Base-by-base conservation (phyloP, 176 grass and related monocot genomes). In the Luzula sylvatica region DNA sequence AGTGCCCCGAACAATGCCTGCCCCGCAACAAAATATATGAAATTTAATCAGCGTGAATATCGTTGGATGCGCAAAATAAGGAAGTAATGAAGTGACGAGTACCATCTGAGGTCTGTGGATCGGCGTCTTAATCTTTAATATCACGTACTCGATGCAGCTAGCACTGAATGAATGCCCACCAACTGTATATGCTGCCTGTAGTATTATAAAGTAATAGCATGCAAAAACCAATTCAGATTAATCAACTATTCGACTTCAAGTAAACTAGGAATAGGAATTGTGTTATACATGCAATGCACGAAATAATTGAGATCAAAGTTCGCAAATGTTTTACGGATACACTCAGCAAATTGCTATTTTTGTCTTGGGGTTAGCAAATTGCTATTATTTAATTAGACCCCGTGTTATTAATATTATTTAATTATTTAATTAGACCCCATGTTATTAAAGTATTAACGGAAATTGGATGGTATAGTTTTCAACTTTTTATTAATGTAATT, bases 101-200 rank as follows among this genome's bases (percentile, higher is more conserved):
- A 95, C 90, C 81, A 83, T 88, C 55, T 95, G 90, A 38, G 90
- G 83, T 32, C 84, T 88, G 28, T 95, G 81, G 51, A 56, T 78
- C 22, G 83, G 83, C 24, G 77, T 80, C 23, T 85, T 95, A 80
- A 82, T 88, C 77, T 95, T 95, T 64, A 95, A 60, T 29, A 95
- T 82, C 8, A 75, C 77, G 70, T 88, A 79, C 23, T 95, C 90
- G 8, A 95, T 95, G 55, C 82, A 88, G 20, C 83, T 81, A 56
- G 90, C 90, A 38, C 69, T 95, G 70, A 88, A 88, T 60, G 83
- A 86, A 27, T 88, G 81, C 0, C 90, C 80, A 30, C 80, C 90
- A 42, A 88, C 75, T 14, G 74, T 95, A 20, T 95, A 95, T 17
- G 90, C 90, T 4, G 83, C 84, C 90, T 95, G 66, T 52, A 13